Conservation (phyloP, 2,329 filamentous ascomycete genomes). For the Malbranchea cinnamomea region DNA sequence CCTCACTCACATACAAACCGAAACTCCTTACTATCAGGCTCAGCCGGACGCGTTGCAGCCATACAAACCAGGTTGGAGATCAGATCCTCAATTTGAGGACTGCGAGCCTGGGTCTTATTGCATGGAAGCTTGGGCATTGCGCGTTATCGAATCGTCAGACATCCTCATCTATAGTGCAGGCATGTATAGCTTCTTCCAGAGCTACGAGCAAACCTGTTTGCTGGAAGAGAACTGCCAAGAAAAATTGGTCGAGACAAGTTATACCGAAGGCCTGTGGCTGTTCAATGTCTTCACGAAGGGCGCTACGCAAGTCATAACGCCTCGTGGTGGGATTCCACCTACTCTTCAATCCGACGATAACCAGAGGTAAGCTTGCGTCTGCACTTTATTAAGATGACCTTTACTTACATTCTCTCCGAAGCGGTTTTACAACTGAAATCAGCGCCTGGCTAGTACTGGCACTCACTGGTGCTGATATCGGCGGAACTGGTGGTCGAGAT, state of each 20-base stretch:
- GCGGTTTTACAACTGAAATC: too few species aligned
- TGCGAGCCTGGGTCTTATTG: conserved; percentile 45
- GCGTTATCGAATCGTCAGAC: conserved; percentile 51
- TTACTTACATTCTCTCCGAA: too few species aligned
- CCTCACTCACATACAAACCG: conserved; percentile 72
- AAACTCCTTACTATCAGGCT: conserved; percentile 74
- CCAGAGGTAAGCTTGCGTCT: too few species aligned
- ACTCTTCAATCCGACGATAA: too few species aligned
- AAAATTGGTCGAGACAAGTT: conserved; percentile 65
- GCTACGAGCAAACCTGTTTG: conserved; percentile 61
- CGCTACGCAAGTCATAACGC: too few species aligned
- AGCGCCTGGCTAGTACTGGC: too few species aligned
- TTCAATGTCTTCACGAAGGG: too few species aligned
- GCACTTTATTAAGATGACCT: too few species aligned
- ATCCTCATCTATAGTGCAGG: conserved; percentile 58
- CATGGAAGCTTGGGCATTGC: conserved; percentile 64
- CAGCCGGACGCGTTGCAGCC: conserved; percentile 55
- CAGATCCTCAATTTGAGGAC: conserved; percentile 38
- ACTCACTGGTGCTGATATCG: too few species aligned
- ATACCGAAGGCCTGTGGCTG: too few species aligned
- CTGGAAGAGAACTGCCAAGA: conserved; percentile 55
- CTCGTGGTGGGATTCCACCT: too few species aligned
- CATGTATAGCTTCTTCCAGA: conserved; percentile 71
- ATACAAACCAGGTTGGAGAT: conserved; percentile 23
- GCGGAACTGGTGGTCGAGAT: too few species aligned